A percentile compares a stretch with the other conserved stretches of the same genome.
Conservation (phyloP, 192 early-diverging fungal species). For the Geranomyces variabilis region DNA sequence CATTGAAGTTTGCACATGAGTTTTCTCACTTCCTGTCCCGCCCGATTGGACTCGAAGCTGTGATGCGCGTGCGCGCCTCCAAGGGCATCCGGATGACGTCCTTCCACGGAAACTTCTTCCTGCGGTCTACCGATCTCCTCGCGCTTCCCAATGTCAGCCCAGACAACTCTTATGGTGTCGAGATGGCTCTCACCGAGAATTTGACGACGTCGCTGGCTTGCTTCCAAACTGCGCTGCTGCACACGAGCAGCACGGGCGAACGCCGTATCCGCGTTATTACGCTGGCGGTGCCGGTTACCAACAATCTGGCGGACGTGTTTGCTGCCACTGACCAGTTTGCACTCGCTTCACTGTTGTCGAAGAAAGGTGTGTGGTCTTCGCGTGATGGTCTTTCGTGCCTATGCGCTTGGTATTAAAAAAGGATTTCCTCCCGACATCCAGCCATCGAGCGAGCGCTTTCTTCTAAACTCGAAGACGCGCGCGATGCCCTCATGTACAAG, state of each 20-base stretch:
- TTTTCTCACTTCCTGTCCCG: slow-evolving; percentile 78
- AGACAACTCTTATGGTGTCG: slow-evolving; percentile 87
- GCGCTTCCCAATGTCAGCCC: slow-evolving; percentile 91
- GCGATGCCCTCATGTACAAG: slow-evolving; percentile 89
- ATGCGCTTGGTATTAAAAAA: background rate
- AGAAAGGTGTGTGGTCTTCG: slow-evolving; percentile 85
- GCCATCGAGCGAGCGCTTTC: slow-evolving; percentile 85
- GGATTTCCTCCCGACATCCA: slow-evolving; percentile 9
- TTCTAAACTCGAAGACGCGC: slow-evolving; percentile 89
- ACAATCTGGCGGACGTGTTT: slow-evolving; percentile 78
- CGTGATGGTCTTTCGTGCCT: no score
- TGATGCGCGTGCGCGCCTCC: slow-evolving; percentile 88
- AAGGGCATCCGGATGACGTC: slow-evolving; percentile 85
- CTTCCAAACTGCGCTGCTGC: slow-evolving; percentile 93
- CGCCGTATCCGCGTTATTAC: slow-evolving; percentile 94
- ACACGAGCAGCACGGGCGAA: slow-evolving; percentile 83
- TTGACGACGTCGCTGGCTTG: slow-evolving; percentile 75
- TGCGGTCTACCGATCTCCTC: slow-evolving; percentile 89
- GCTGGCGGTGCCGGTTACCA: slow-evolving; percentile 83
- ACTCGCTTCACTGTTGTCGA: slow-evolving; percentile 77
- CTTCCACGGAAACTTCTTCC: slow-evolving; percentile 97
- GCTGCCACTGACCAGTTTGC: slow-evolving; percentile 82
- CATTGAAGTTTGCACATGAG: slow-evolving; percentile 81
- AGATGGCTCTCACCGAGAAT: slow-evolving; percentile 77
- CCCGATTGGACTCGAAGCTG: slow-evolving; percentile 85